Evolutionary conservation across 192 early-diverging fungal species (phyloP).

Genomic region (Coemansia sp.): DNA sequence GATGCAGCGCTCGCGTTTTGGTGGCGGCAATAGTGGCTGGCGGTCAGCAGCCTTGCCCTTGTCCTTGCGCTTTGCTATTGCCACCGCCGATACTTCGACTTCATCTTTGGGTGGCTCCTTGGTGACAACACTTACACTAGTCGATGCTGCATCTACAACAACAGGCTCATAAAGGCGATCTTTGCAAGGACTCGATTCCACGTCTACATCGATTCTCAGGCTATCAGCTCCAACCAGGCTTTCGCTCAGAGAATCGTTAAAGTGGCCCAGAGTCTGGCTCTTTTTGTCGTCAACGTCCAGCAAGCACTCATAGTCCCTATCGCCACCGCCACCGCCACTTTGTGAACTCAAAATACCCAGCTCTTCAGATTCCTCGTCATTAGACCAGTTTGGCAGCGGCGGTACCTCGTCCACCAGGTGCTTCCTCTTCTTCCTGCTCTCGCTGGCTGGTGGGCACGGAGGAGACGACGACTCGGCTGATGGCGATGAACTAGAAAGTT

Average conservation of each 20-base stretch:
- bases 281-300: conserved; percentile 19
- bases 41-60: conserved; percentile 42
- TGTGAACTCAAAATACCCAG: not conserved
- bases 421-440: not conserved
- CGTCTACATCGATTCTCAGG: not conserved
- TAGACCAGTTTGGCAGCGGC: not conserved
- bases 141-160: not conserved
- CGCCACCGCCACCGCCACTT: not conserved
- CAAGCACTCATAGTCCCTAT: conserved; percentile 39
- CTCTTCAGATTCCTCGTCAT: not conserved
- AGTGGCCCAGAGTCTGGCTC: not conserved
- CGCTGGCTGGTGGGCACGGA: not conserved
- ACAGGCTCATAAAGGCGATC: not conserved
- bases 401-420: not conserved
- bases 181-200: not conserved
- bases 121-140: not conserved
- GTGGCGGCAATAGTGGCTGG: not conserved
- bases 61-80: conserved; percentile 10
- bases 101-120: not conserved
- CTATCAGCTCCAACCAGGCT: conserved; percentile 1
- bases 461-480: not conserved
- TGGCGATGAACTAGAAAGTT: not conserved
- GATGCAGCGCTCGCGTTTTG: not conserved
- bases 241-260: not conserved
- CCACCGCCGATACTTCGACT: not conserved